Percentiles rank a stretch among this genome's conserved stretches.
Conservation (phyloP, 108 stramenopile species). For the Fragilaria crotonensis region DNA sequence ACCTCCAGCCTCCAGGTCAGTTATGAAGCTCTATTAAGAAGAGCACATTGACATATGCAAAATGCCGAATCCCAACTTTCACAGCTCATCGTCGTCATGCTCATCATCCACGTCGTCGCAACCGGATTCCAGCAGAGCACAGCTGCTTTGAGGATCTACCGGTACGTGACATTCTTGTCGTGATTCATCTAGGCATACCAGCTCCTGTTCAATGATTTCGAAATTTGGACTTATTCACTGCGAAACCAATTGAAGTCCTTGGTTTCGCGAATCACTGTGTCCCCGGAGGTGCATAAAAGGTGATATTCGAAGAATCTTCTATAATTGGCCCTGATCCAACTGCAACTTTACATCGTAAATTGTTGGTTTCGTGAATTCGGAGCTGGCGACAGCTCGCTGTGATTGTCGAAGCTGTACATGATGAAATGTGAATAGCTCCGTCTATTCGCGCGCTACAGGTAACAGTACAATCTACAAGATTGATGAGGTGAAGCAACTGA, state of each 20-base stretch:
- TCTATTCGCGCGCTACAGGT: background rate
- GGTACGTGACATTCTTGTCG: no score
- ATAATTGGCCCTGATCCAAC: slow-evolving; percentile 23
- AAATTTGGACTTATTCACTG: slow-evolving; percentile 29
- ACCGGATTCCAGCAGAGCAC: no score
- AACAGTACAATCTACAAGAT: slow-evolving; percentile 3
- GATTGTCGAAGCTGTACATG: slow-evolving; percentile 9
- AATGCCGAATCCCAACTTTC: no score
- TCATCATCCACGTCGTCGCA: no score
- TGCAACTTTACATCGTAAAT: slow-evolving; percentile 11
- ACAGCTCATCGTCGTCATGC: no score
- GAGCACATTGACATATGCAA: no score
- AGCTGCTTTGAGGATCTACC: no score
- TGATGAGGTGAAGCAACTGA: slow-evolving; percentile 2
- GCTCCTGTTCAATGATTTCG: slow-evolving; percentile 2
- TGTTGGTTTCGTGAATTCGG: slow-evolving; percentile 25
- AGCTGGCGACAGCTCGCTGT: slow-evolving; percentile 21
- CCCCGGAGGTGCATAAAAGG: slow-evolving; percentile 4
- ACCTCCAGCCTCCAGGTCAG: no score
- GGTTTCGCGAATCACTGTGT: slow-evolving; percentile 8
- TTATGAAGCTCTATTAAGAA: no score
- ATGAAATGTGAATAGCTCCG: slow-evolving; percentile 24
- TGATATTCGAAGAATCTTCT: slow-evolving; percentile 21
- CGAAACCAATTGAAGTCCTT: slow-evolving; percentile 37
- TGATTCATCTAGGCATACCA: no score